Evolutionary conservation across 352 stramenopile species (phyloP).

Genomic region (Pythium diclinum): DNA sequence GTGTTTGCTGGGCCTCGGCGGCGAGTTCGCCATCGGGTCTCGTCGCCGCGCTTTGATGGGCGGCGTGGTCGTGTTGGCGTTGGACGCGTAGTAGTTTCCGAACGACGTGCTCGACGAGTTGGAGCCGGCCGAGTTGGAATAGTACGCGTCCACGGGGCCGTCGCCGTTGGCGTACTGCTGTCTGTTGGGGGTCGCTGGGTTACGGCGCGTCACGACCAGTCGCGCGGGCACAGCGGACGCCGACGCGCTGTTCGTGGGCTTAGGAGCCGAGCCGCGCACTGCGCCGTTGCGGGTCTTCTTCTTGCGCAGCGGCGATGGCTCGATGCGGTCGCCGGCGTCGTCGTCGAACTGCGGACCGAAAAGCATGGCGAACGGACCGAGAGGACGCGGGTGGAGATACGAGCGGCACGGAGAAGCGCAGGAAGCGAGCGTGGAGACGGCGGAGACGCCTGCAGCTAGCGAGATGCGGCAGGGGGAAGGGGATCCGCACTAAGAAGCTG

Average conservation of each 20-base stretch:
- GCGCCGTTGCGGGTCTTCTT: slow-evolving; percentile 27
- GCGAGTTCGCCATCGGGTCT: slow-evolving; percentile 7
- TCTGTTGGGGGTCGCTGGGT: slow-evolving; percentile 5
- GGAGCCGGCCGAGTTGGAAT: slow-evolving; percentile 30
- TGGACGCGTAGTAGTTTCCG: slow-evolving; percentile 28
- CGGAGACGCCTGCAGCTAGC: neutral
- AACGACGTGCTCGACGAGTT: slow-evolving; percentile 27
- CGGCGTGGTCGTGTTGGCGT: slow-evolving; percentile 17
- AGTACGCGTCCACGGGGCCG: slow-evolving; percentile 20
- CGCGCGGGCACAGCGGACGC: slow-evolving; percentile 24
- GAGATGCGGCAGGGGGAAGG: neutral
- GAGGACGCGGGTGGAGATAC: neutral
- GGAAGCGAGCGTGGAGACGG: neutral
- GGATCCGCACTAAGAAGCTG: neutral
- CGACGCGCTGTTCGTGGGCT: slow-evolving; percentile 14
- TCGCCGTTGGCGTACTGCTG: slow-evolving; percentile 2
- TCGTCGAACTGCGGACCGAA: slow-evolving; percentile 46
- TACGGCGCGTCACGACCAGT: slow-evolving; percentile 19
- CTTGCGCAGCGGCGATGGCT: slow-evolving; percentile 25
- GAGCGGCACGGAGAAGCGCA: neutral
- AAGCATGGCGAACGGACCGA: slow-evolving; percentile 27
- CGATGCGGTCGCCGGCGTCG: slow-evolving; percentile 34
- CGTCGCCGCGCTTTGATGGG: slow-evolving; percentile 26
- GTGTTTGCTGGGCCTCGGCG: neutral
- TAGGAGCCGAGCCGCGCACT: slow-evolving; percentile 26